Base-by-base conservation (phyloP, 2,329 filamentous ascomycete species). In the Cercospora sp. region DNA sequence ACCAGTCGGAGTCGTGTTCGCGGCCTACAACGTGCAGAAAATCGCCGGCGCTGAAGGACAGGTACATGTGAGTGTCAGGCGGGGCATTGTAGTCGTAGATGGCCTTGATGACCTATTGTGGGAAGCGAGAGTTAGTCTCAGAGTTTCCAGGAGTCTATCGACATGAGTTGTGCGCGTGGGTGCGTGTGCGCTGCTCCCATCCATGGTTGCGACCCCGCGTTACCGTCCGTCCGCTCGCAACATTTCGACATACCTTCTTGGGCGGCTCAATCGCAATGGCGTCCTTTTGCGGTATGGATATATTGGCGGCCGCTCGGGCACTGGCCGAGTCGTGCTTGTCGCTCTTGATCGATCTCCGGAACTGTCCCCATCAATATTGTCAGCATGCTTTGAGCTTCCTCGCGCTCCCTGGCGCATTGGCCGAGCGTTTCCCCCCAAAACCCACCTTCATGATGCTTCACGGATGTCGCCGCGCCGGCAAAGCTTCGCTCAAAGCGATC, bases 21-120 rank as follows among this genome's bases (percentile, higher is more conserved):
- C 94, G 91, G 76, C 92, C 93, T 80, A 98, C 94, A 72, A 99
- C 95, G 83, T 98, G 94, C 79, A 99, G 95, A 81, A 98, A 99
- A 80, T 99, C 95, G 77, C 95, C 95, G 78, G 93, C 91, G 72
- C 90, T 93, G 81, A 99, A 99, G 78, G 91, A 90, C 75, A 99
- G 85, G 83, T 97, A 83, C 58, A 80, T 78, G 63, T 83, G 82
- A 69, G 89, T 88, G 53, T 77, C 75, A 63, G 72, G 69, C 76
- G 90, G 87, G 68, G 93, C 91, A 76, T 90, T 87, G 82, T 96
- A 96, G 80, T 96, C 92, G 85, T 96, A 97, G 67, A 97, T 90
- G 31, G 95, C 95, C 84, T 94, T 93, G 80, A 99, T 99, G 69
- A 99, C 94, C 94, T 97, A 67, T 33, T 42, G 23, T 31, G 16